Evolutionary conservation across 495 filamentous ascomycete species (phyloP).

Genomic region (Neurospora tetraspora): DNA sequence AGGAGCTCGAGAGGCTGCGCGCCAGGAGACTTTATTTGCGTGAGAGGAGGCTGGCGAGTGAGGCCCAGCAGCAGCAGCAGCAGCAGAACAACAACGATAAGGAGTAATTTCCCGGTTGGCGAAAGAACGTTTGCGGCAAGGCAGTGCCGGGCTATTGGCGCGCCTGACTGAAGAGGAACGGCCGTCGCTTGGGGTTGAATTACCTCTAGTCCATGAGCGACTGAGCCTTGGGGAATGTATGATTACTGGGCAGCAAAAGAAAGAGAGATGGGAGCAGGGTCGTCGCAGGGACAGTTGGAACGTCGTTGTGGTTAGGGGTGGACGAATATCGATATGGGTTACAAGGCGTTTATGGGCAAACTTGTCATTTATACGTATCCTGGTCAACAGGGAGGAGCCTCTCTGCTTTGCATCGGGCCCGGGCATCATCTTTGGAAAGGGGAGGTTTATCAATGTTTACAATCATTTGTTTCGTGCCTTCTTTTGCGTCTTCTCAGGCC

Average conservation of each 20-base stretch:
- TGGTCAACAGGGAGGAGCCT: not conserved
- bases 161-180: too few species aligned
- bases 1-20: constrained; percentile 66
- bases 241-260: not conserved
- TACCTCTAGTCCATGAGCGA: too few species aligned
- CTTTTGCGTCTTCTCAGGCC: not conserved
- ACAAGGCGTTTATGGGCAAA: not conserved
- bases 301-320: not conserved
- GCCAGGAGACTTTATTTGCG: constrained; percentile 48
- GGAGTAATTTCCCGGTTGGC: not conserved
- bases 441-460: constrained; percentile 5
- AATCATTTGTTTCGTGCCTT: not conserved
- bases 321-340: not conserved
- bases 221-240: not conserved
- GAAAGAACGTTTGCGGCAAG: too few species aligned
- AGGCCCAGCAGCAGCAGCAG: constrained; percentile 34
- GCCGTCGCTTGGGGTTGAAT: too few species aligned
- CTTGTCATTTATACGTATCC: not conserved
- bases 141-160: too few species aligned
- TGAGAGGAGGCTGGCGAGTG: constrained; percentile 46
- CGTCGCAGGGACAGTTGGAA: not conserved
- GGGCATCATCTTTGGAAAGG: not conserved
- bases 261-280: not conserved
- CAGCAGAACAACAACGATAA: constrained; percentile 24
- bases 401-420: not conserved